Evolutionary conservation across 1,284 basidiomycete genomes (phyloP).

Genomic region (Entoloma clypeatum): DNA sequence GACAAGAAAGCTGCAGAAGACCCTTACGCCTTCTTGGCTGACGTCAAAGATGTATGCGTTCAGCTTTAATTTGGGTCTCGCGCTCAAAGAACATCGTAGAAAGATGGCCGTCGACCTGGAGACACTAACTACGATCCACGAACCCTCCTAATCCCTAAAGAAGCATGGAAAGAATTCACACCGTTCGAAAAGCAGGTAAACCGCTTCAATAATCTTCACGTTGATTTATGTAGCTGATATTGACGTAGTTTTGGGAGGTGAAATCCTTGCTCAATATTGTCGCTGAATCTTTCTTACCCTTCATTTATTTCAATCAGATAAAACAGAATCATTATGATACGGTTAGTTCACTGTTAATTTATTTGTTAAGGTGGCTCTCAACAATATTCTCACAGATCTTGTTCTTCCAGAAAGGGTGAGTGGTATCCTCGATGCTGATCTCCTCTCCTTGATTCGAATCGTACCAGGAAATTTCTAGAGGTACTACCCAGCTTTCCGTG

Average conservation of each 20-base stretch:
- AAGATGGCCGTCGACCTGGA: slow-evolving; percentile 77
- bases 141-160: slow-evolving; percentile 80
- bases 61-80: background rate
- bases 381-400: slow-evolving; percentile 52
- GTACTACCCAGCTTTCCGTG: slow-evolving; percentile 27
- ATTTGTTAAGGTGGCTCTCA: slow-evolving; percentile 3
- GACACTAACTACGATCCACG: slow-evolving; percentile 92
- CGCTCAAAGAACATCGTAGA: slow-evolving; percentile 41
- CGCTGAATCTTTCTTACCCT: background rate
- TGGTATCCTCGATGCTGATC: slow-evolving; percentile 25
- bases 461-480: slow-evolving; percentile 63
- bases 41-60: slow-evolving; percentile 67
- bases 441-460: slow-evolving; percentile 5
- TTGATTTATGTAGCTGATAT: background rate
- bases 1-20: slow-evolving; percentile 81
- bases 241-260: slow-evolving; percentile 83
- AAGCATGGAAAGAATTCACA: slow-evolving; percentile 82
- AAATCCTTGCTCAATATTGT: slow-evolving; percentile 19
- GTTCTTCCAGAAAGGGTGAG: slow-evolving; percentile 96
- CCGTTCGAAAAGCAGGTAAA: slow-evolving; percentile 91
- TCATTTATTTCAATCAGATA: slow-evolving; percentile 45
- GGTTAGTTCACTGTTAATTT: slow-evolving; percentile 32
- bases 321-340: slow-evolving; percentile 95
- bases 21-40: slow-evolving; percentile 79
- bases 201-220: background rate